phyloP scores from a whole-genome alignment of 1,284 basidiomycete genomes.

The Ceratobasidium sp. region DNA sequence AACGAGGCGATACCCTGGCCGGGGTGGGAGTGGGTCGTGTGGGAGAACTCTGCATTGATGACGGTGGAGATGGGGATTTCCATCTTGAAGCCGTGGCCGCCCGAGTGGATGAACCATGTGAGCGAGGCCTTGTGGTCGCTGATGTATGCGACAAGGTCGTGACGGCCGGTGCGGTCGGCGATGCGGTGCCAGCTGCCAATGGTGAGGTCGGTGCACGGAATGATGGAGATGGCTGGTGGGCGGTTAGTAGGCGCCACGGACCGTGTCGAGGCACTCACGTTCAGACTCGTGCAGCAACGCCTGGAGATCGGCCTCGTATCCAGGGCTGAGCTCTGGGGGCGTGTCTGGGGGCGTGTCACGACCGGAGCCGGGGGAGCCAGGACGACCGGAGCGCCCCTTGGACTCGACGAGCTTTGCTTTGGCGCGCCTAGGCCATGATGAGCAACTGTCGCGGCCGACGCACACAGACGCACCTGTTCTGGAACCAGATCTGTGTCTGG shows the following conservation, averaged over 20 bases:
- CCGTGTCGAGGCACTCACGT: constrained; percentile 56
- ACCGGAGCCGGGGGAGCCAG: constrained; percentile 48
- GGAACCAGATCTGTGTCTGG: constrained; percentile 87
- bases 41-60: constrained; percentile 60
- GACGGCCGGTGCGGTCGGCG: constrained; percentile 58
- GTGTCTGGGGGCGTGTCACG: constrained; percentile 58
- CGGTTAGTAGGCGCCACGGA: constrained; percentile 36
- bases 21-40: constrained; percentile 57
- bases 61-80: constrained; percentile 74
- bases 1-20: constrained; percentile 67
- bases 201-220: constrained; percentile 73
- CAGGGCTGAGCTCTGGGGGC: constrained; percentile 61
- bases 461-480: constrained; percentile 66
- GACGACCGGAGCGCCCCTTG: constrained; percentile 52
- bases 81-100: constrained; percentile 79
- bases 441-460: neutral
- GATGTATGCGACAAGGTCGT: constrained; percentile 75
- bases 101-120: constrained; percentile 77
- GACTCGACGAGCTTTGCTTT: constrained; percentile 75
- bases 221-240: constrained; percentile 67
- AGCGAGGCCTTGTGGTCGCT: constrained; percentile 68
- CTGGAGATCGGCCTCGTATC: constrained; percentile 65
- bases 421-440: constrained; percentile 60
- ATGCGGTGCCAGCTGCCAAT: constrained; percentile 80
- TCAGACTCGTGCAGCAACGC: constrained; percentile 73